Evolutionary conservation across 352 stramenopile species (phyloP), one percentile per base, ranked within the genome.

Genomic region (Ophiocytium majus): DNA sequence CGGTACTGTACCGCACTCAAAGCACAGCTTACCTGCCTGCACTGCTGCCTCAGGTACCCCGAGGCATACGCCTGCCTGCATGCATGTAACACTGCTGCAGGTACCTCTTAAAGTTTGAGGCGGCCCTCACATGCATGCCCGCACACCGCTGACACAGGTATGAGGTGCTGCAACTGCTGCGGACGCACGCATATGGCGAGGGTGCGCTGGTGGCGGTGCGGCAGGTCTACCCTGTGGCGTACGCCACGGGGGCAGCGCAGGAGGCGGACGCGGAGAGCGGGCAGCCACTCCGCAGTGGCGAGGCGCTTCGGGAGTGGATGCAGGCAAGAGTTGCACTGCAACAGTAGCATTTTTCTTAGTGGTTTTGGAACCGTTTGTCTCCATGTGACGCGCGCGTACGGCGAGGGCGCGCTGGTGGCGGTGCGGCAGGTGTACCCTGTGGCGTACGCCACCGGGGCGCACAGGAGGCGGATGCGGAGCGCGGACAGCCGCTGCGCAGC

Each of bases 341-440:
- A n/a, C n/a, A n/a, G n/a, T n/a, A n/a, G n/a, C n/a, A n/a, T n/a
- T n/a, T n/a, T n/a, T n/a, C n/a, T n/a, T n/a, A n/a, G n/a, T n/a
- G n/a, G n/a, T n/a, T n/a, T n/a, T n/a, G n/a, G n/a, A n/a, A n/a
- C n/a, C n/a, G n/a, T n/a, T n/a, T n/a, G n/a, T n/a, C n/a, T n/a
- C n/a, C n/a, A n/a, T n/a, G n/a, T n/a, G 76, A 97, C 93, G 66
- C 95, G 98, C 91, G 93, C 95, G 83, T 98, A 98, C 89, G 91
- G 91, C 43, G 74, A 37, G 9, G 86, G 90, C 35, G 91, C 94
- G 0, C 91, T 92, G 50, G 90, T 93, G 0, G 88, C 92, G 86
- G 92, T 95, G 64, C 90, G 92, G 57, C 90, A 94, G 84, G 86
- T 94, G 32, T 95, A 95, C 90, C 93, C 93, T 33, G 89, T 95